A percentile compares a stretch with the other conserved stretches of the same genome.
phyloP scores from a whole-genome alignment of 2,329 filamentous ascomycete species.

The Colletotrichum tamarilloi region DNA sequence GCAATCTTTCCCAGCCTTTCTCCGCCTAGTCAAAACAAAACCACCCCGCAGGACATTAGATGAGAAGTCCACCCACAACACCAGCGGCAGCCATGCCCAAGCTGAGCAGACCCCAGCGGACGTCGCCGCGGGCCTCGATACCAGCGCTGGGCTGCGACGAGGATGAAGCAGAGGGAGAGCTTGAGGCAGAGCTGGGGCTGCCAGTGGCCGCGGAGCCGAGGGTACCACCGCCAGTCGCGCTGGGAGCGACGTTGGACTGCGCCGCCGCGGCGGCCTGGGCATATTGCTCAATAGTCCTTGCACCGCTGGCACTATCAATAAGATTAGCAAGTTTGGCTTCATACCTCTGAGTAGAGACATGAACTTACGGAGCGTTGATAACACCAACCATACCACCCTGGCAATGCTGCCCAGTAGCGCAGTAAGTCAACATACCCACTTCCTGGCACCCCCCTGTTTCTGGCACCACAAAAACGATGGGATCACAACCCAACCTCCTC shows the following conservation, averaged over 20 bases:
- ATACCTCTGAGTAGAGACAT: background rate
- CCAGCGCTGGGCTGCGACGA: slow-evolving; percentile 23
- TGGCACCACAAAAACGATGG: too few species aligned
- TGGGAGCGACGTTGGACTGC: slow-evolving; percentile 31
- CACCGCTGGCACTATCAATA: background rate
- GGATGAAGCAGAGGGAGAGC: background rate
- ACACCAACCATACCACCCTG: slow-evolving; percentile 70
- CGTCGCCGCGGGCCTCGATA: slow-evolving; percentile 23
- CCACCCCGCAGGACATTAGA: background rate
- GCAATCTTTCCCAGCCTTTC: background rate
- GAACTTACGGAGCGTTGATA: slow-evolving; percentile 33
- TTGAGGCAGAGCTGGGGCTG: slow-evolving; percentile 10
- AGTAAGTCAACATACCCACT: too few species aligned
- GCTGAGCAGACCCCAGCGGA: slow-evolving; percentile 32
- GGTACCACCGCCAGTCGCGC: slow-evolving; percentile 28
- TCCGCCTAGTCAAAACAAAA: background rate
- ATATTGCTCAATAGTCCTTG: slow-evolving; percentile 21
- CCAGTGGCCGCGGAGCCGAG: slow-evolving; percentile 23
- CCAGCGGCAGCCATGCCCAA: slow-evolving; percentile 28
- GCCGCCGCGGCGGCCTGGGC: slow-evolving; percentile 15
- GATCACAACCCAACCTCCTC: too few species aligned
- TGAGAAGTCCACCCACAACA: slow-evolving; percentile 29
- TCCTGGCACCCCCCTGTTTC: too few species aligned
- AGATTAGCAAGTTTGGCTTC: background rate
- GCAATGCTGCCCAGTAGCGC: slow-evolving; percentile 69